These are phyloP conservation scores for Syncephalastrum contaminatum DNA, from an alignment of 371 early-diverging fungal genomes.

Conservation along the genomic window DNA sequence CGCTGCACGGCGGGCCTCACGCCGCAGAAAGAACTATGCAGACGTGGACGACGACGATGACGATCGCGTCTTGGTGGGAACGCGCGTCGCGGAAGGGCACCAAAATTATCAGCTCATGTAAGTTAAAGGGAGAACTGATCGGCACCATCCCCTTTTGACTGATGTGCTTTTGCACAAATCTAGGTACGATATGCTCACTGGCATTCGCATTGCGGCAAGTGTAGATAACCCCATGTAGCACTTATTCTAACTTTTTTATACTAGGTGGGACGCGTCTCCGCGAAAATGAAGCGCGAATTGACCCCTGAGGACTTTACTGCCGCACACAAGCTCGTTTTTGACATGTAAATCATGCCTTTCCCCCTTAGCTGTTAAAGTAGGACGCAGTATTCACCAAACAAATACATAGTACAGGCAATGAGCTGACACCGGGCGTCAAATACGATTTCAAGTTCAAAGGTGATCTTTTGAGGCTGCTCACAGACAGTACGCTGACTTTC, in stretches of 20 bases:
- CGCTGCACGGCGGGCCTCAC: conserved; percentile 36
- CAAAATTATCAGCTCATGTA: conserved; percentile 85
- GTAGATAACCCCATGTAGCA: background rate
- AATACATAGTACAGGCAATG: conserved; percentile 74
- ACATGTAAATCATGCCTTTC: conserved; percentile 56
- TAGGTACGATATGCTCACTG: conserved; percentile 92
- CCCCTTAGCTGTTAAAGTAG: background rate
- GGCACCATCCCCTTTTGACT: background rate
- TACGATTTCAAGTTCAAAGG: conserved; percentile 96
- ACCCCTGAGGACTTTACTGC: conserved; percentile 78
- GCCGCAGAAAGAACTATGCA: background rate
- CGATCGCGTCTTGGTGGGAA: conserved; percentile 57
- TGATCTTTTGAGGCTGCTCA: too few relatives aligned
- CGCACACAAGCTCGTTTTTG: conserved; percentile 91
- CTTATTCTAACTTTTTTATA: background rate
- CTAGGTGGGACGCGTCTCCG: conserved; percentile 69
- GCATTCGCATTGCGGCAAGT: conserved; percentile 82
- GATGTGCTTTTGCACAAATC: background rate
- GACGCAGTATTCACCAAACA: background rate
- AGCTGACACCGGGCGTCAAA: conserved; percentile 86
- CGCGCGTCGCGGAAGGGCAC: conserved; percentile 66
- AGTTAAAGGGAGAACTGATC: background rate
- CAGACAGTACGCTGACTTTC: too few relatives aligned
- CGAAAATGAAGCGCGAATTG: conserved; percentile 72
- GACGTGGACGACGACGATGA: conserved; percentile 48